Conservation (phyloP, 2,329 filamentous ascomycete genomes). For the Alternaria incomplexa region DNA sequence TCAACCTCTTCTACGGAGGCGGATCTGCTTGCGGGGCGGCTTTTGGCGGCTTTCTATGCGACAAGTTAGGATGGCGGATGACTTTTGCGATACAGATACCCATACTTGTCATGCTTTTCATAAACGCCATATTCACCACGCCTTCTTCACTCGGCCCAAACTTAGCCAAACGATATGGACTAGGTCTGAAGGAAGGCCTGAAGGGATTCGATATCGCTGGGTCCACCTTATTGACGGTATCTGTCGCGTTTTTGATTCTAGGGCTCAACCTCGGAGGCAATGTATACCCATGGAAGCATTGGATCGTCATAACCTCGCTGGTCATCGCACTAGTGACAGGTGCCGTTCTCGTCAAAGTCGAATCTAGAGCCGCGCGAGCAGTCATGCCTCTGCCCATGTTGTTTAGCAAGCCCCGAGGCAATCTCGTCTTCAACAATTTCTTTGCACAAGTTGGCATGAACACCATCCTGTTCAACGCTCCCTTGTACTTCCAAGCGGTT, state of each 20-base stretch:
- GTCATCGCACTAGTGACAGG: constrained; percentile 49
- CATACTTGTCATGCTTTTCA: constrained; percentile 53
- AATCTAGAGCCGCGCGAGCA: constrained; percentile 46
- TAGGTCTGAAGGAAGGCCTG: constrained; percentile 52
- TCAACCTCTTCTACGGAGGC: constrained; percentile 67
- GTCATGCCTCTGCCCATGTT: constrained; percentile 59
- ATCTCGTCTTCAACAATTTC: constrained; percentile 60
- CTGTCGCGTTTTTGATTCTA: constrained; percentile 57
- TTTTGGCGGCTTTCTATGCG: constrained; percentile 72
- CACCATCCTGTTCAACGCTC: constrained; percentile 71
- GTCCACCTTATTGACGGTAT: constrained; percentile 54
- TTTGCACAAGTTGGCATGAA: constrained; percentile 58
- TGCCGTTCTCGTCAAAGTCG: constrained; percentile 52
- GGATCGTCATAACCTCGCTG: constrained; percentile 57
- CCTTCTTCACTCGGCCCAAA: constrained; percentile 55
- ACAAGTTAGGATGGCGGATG: constrained; percentile 75
- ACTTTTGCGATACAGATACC: constrained; percentile 65
- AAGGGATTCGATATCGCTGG: constrained; percentile 58
- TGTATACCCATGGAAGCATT: constrained; percentile 58
- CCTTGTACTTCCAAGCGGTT: constrained; percentile 67
- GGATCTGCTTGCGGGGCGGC: constrained; percentile 65
- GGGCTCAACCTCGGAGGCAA: constrained; percentile 62
- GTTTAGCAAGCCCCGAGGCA: constrained; percentile 54
- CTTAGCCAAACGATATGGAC: constrained; percentile 49
- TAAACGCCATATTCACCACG: constrained; percentile 52